phyloP scores from a whole-genome alignment of 768 basidiomycete genomes.

The Kwoniella botswanensis region DNA sequence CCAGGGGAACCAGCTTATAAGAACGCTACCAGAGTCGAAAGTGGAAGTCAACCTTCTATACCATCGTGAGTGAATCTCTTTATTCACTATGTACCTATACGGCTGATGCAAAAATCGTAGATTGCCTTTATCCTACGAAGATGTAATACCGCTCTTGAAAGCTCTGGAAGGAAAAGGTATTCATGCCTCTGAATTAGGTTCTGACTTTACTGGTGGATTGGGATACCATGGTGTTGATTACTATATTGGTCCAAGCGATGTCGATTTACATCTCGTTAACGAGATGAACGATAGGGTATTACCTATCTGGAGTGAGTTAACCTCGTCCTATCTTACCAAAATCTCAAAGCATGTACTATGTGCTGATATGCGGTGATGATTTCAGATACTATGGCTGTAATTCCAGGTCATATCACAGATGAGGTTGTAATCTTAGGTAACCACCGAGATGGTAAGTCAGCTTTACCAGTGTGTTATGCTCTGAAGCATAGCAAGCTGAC shows the following conservation, averaged over 20 bases:
- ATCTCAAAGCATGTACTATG: too few relatives aligned
- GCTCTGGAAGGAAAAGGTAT: slow-evolving; percentile 62
- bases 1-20: slow-evolving; percentile 86
- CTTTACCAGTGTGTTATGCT: not conserved
- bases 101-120: slow-evolving; percentile 64
- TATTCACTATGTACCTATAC: slow-evolving; percentile 60
- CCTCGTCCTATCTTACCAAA: too few relatives aligned
- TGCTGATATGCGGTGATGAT: slow-evolving; percentile 2
- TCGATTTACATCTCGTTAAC: slow-evolving; percentile 66
- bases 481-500: too few relatives aligned
- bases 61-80: slow-evolving; percentile 38
- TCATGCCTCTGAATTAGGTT: slow-evolving; percentile 46
- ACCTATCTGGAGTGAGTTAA: slow-evolving; percentile 83
- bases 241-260: slow-evolving; percentile 60
- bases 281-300: slow-evolving; percentile 77
- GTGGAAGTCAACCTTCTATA: slow-evolving; percentile 57
- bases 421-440: slow-evolving; percentile 87
- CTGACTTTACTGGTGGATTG: slow-evolving; percentile 58
- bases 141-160: slow-evolving; percentile 72
- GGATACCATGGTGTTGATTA: slow-evolving; percentile 57
- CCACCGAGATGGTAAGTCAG: slow-evolving; percentile 75
- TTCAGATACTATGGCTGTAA: slow-evolving; percentile 50
- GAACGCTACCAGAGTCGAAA: slow-evolving; percentile 69
- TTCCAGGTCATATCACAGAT: slow-evolving; percentile 60
- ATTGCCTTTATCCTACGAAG: slow-evolving; percentile 86